Base-by-base conservation (phyloP, 129 eudicot species). In the Saposhnikovia divaricata region DNA sequence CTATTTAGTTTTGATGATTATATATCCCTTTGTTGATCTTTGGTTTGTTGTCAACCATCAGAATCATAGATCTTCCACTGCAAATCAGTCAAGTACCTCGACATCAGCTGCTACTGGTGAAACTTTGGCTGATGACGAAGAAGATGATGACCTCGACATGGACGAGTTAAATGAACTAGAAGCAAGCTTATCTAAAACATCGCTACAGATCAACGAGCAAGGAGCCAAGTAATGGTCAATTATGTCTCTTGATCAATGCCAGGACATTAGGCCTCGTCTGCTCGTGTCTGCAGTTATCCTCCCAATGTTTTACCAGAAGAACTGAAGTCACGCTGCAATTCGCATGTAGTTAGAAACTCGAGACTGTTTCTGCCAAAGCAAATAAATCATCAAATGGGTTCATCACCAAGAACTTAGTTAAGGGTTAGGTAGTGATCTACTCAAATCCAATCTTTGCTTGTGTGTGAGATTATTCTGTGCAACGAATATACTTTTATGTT, bases 101-200 rank as follows among this genome's bases (percentile, higher is more conserved):
- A 75, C 83, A 21, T 75, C 84, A n/a, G 87, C 74, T 3, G 57
- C 61, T 31, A 57, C 15, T 25, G 80, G 81, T 25, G 85, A 84
- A 19, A 87, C 53, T 79, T 84, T 63, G 80, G 83, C 75, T 19
- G 88, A 84, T 0, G 93, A 85, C 15, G 89, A 85, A 12, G 88
- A 87, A 0, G 91, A 90, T 19, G 95, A 90, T n/a, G 95, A 90
- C 72, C 87, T 91, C 11, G 89, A 91, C 75, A 57, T 86, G 80
- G 96, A 91, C 72, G 96, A 90, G 80, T 84, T 90, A 72, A 81
- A 90, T 72, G 96, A 88, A 70, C 89, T 90, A 65, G 92, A 90
- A 88, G 90, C 92, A 72, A 90, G 92, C 77, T 75, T 88, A 77
- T 80, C 96, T 27, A 88, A 77, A 81, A 83, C 90, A 25, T 88